A percentile compares a stretch with the other conserved stretches of the same genome.
phyloP scores from a whole-genome alignment of 169 alveolate species.

The Eimeria acervulina region DNA sequence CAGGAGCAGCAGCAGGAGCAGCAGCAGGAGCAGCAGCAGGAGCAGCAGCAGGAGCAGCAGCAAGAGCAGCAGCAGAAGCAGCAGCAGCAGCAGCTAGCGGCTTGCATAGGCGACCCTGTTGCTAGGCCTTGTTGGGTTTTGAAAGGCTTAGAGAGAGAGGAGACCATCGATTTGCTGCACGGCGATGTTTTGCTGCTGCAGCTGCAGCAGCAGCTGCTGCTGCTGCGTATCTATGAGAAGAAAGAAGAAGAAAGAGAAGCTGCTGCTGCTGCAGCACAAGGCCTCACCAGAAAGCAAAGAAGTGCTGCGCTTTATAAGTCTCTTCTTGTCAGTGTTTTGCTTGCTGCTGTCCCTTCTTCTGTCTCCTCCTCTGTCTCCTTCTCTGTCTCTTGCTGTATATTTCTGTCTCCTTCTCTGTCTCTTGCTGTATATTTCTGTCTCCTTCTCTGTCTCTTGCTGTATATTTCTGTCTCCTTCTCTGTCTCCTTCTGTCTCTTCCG shows the following conservation, averaged over 20 bases:
- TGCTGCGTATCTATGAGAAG: not conserved
- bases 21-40: too few relatives aligned
- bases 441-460: not conserved
- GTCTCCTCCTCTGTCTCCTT: not conserved
- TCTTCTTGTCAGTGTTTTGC: not conserved
- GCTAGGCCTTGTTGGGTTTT: not conserved
- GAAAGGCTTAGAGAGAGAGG: not conserved
- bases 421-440: not conserved
- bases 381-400: too few relatives aligned
- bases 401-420: not conserved
- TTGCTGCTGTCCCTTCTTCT: not conserved
- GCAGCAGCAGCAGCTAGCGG: not conserved
- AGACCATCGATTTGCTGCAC: not conserved
- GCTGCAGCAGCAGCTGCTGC: conserved; percentile 4
- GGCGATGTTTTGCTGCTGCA: conserved; percentile 19
- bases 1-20: not conserved
- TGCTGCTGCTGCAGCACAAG: not conserved
- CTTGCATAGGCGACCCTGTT: too few relatives aligned
- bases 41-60: not conserved
- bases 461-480: not conserved
- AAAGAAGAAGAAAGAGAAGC: not conserved
- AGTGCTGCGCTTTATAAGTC: not conserved
- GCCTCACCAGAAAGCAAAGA: not conserved
- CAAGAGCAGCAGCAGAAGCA: too few relatives aligned
- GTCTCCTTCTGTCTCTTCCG: not conserved